Evolutionary conservation across 345 rosid genomes (phyloP).

Genomic region (Gynandropsis gynandra): DNA sequence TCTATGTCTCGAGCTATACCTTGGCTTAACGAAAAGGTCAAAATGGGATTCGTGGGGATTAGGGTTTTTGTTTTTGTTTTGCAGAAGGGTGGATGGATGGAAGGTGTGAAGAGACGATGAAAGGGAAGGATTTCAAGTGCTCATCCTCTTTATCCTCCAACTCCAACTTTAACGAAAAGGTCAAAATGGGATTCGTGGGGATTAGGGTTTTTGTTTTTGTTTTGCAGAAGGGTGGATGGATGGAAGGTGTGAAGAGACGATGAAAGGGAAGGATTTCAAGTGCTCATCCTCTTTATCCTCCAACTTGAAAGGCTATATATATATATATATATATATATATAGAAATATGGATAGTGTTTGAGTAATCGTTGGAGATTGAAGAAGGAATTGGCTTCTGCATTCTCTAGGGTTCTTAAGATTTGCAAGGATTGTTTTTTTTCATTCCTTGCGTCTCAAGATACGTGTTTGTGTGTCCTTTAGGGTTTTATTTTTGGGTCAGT

Average conservation of each 20-base stretch:
- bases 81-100: constrained; percentile 29
- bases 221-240: constrained; percentile 33
- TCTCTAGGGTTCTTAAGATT: constrained; percentile 19
- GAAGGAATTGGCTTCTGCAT: constrained; percentile 30
- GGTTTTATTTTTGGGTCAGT: constrained; percentile 23
- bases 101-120: constrained; percentile 30
- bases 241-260: constrained; percentile 76
- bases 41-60: constrained; percentile 41
- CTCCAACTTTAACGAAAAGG: no score
- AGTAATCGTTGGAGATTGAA: background rate
- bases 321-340: constrained; percentile 29
- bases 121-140: no score
- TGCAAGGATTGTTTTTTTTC: constrained; percentile 34
- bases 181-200: constrained; percentile 36
- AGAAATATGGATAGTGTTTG: constrained; percentile 17
- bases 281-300: constrained; percentile 99
- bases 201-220: no score
- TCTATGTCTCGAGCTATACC: constrained; percentile 66
- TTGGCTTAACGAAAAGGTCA: constrained; percentile 40
- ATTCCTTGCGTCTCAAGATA: constrained; percentile 30
- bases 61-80: constrained; percentile 28
- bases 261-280: constrained; percentile 28
- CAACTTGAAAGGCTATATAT: constrained; percentile 21
- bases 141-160: no score
- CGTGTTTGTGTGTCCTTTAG: constrained; percentile 19